Conservation (phyloP, 2,329 filamentous ascomycete species). For the Talaromyces islandicus region DNA sequence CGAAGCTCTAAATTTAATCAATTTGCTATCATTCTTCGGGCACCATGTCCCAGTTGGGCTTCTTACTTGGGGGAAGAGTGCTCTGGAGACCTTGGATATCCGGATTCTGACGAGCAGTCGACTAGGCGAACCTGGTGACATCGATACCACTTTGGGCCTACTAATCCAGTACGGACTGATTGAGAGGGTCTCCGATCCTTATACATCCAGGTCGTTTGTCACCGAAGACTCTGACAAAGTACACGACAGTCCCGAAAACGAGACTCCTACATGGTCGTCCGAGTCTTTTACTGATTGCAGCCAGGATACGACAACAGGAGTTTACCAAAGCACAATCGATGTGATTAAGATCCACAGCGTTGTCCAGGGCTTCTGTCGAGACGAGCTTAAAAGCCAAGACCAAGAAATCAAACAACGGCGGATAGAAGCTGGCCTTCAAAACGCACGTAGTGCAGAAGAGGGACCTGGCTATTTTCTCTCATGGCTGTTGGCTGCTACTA, state of each 20-base stretch:
- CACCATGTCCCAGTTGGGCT: constrained; percentile 62
- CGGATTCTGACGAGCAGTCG: constrained; percentile 33
- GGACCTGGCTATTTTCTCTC: constrained; percentile 30
- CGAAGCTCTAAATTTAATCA: constrained; percentile 60
- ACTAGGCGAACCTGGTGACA: constrained; percentile 29
- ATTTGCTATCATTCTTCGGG: constrained; percentile 59
- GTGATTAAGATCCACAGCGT: constrained; percentile 44
- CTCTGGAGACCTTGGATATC: constrained; percentile 27
- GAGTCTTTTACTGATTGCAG: constrained; percentile 29
- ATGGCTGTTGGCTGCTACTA: constrained; percentile 39
- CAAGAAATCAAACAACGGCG: constrained; percentile 19
- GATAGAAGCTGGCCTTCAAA: background rate
- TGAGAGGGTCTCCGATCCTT: constrained; percentile 33
- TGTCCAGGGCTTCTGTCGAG: constrained; percentile 43
- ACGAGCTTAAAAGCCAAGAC: constrained; percentile 37
- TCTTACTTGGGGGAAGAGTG: constrained; percentile 48
- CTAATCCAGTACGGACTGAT: constrained; percentile 43
- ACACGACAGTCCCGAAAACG: constrained; percentile 4
- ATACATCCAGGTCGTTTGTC: constrained; percentile 12
- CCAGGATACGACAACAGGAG: constrained; percentile 26
- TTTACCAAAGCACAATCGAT: constrained; percentile 33
- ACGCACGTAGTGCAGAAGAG: constrained; percentile 12
- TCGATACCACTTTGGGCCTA: constrained; percentile 41
- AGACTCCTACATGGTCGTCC: constrained; percentile 10
- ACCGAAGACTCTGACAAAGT: background rate